A percentile compares a stretch with the other conserved stretches of the same genome.
Evolutionary conservation across 345 rosid genomes (phyloP).

Genomic region (Brassica carinata): DNA sequence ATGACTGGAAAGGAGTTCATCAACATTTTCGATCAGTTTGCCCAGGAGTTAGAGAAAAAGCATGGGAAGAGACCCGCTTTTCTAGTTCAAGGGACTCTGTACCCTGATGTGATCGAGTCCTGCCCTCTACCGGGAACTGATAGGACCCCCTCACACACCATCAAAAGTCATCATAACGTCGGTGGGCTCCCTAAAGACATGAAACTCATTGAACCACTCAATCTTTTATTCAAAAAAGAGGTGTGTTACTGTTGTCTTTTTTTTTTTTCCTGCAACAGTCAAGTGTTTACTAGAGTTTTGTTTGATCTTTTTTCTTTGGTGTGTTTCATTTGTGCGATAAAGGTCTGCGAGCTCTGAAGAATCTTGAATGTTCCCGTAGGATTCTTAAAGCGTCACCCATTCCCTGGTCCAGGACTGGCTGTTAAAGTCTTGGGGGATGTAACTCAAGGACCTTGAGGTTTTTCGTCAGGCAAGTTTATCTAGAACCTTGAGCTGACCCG

Average conservation of each 20-base stretch:
- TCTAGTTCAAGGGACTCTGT: conserved; percentile 92
- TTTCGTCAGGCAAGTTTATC: conserved; percentile 69
- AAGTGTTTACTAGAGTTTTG: not conserved
- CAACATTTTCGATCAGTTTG: conserved; percentile 77
- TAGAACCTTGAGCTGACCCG: not conserved
- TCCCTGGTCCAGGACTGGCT: conserved; percentile 99
- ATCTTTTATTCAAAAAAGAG: conserved; percentile 95
- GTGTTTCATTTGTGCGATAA: not conserved
- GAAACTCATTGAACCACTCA: conserved; percentile 93
- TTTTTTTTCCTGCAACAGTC: not conserved
- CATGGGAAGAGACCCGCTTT: conserved; percentile 77
- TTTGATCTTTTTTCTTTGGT: not conserved
- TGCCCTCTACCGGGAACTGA: conserved; percentile 99
- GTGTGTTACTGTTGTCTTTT: conserved; percentile 36
- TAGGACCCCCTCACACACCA: conserved; percentile 89
- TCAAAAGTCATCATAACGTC: conserved; percentile 97
- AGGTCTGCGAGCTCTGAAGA: conserved; percentile 91
- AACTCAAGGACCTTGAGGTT: conserved; percentile 84
- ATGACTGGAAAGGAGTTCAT: conserved; percentile 91
- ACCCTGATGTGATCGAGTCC: conserved; percentile 95
- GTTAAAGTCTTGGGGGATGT: conserved; percentile 92
- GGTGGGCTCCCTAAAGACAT: conserved; percentile 98
- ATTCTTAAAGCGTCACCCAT: conserved; percentile 92
- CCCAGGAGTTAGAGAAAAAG: conserved; percentile 73
- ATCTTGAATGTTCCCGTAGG: conserved; percentile 81